A percentile compares a stretch with the other conserved stretches of the same genome.
Conservation (phyloP, 1,284 basidiomycete species). For the Moniliella sp. region DNA sequence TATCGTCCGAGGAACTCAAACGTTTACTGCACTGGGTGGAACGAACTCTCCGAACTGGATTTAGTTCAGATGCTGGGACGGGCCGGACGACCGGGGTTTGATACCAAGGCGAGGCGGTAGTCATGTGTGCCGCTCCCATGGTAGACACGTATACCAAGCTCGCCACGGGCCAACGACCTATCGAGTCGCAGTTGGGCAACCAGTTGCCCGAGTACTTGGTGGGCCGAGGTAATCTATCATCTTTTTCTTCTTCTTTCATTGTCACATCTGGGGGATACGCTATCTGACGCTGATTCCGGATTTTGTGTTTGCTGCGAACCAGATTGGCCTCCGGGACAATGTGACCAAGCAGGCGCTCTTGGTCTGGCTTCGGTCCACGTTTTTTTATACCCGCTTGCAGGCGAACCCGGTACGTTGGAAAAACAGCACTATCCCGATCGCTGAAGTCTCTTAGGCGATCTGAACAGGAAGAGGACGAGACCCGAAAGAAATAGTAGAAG, state of each 20-base stretch:
- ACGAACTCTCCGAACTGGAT: conserved; percentile 16
- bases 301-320: not conserved
- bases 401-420: conserved; percentile 8
- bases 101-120: conserved; percentile 36
- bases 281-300: not conserved
- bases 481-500: too few species aligned
- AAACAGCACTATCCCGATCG: too few species aligned
- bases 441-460: too few species aligned
- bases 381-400: conserved; percentile 7
- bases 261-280: conserved; percentile 20
- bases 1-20: conserved; percentile 20
- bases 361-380: conserved; percentile 4
- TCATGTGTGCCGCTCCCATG: conserved; percentile 17
- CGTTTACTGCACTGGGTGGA: conserved; percentile 11
- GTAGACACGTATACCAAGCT: conserved; percentile 11
- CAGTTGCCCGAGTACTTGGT: conserved; percentile 16
- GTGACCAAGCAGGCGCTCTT: conserved; percentile 1
- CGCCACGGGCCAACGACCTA: conserved; percentile 8
- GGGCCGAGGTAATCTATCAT: conserved; percentile 23
- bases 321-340: conserved; percentile 5
- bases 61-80: conserved; percentile 44
- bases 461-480: too few species aligned
- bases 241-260: conserved; percentile 50
- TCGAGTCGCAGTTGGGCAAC: conserved; percentile 13
- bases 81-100: conserved; percentile 78